These are phyloP conservation scores for Apiospora koreana DNA, from an alignment of 2,329 filamentous ascomycete genomes.

Conservation along the genomic window DNA sequence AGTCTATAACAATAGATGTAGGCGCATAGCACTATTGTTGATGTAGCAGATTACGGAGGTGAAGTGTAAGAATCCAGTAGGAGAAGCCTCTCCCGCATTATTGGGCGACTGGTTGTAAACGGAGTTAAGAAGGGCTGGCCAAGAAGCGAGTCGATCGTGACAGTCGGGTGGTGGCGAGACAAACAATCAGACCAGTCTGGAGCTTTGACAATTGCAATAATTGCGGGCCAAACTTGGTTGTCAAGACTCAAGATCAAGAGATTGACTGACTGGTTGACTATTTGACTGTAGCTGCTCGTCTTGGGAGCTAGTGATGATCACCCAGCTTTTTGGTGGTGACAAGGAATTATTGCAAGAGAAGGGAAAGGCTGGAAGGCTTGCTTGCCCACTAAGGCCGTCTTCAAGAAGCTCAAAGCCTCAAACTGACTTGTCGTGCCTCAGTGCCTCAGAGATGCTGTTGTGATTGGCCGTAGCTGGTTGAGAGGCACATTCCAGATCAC, in stretches of 20 bases:
- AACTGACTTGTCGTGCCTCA: neutral
- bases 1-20: neutral
- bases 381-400: conserved; percentile 1
- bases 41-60: neutral
- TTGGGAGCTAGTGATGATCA: neutral
- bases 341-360: neutral
- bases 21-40: neutral
- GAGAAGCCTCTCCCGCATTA: conserved; percentile 3
- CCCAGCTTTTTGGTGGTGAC: neutral
- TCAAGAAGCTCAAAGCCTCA: neutral
- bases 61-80: neutral
- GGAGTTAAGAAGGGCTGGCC: neutral
- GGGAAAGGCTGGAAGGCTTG: too few relatives aligned
- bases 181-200: neutral
- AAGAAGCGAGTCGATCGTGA: neutral
- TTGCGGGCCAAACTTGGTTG: neutral
- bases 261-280: too few relatives aligned
- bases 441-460: neutral
- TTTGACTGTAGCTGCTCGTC: too few relatives aligned
- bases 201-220: too few relatives aligned
- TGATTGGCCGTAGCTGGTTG: neutral
- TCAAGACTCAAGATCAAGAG: too few relatives aligned
- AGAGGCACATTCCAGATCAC: neutral
- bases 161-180: neutral
- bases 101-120: neutral